A percentile compares a stretch with the other conserved stretches of the same genome.
These are phyloP conservation scores for Solanum pennellii DNA, from an alignment of 257 asterid species.

Conservation along the genomic window DNA sequence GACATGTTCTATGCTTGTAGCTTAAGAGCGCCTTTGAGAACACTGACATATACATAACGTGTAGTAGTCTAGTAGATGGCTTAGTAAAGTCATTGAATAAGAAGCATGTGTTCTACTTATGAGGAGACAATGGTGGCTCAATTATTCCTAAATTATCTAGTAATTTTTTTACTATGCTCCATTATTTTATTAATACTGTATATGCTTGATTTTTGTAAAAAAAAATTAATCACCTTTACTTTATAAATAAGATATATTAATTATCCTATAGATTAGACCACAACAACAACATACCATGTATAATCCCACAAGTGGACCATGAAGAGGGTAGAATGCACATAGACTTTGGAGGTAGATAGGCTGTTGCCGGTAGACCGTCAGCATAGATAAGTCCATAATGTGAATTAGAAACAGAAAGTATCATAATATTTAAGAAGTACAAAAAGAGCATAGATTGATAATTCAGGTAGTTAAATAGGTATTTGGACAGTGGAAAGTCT, in stretches of 20 bases:
- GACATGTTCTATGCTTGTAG: background rate
- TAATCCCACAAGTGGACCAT: background rate
- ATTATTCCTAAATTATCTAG: background rate
- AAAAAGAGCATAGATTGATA: background rate
- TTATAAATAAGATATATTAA: background rate
- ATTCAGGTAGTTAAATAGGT: background rate
- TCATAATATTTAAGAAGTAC: no score
- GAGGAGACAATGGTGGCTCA: background rate
- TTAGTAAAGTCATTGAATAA: background rate
- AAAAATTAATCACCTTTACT: background rate
- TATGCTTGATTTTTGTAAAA: background rate
- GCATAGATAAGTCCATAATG: background rate
- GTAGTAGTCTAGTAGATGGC: background rate
- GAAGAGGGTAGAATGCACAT: background rate
- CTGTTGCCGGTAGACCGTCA: background rate
- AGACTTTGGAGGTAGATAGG: background rate
- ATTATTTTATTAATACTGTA: no score
- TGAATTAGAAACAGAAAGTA: background rate
- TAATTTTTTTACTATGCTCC: background rate
- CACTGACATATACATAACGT: background rate
- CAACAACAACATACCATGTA: background rate
- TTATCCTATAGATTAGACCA: background rate
- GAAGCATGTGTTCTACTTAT: background rate
- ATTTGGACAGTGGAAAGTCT: background rate
- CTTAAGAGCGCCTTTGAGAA: background rate